Evolutionary conservation across 1,139 yeast genomes (phyloP), one percentile per base, ranked within the genome.

Genomic region (Candida pseudoviswanathii): DNA sequence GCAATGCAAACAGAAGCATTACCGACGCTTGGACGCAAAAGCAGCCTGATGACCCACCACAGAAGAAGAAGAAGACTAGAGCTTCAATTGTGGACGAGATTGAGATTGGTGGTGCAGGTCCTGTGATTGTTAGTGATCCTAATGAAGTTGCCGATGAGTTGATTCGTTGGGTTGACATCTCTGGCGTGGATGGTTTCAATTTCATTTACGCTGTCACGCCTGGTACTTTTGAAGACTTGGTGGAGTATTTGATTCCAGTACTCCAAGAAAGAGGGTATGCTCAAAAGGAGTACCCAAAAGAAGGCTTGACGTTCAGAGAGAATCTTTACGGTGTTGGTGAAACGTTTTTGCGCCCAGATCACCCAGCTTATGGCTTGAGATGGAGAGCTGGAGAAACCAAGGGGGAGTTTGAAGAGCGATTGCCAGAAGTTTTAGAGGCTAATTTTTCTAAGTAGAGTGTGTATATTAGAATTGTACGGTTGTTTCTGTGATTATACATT

Each of bases 361-460:
- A 73, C 51, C 75, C 74, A 8, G 77, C 78, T 7, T 55, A 70
- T 53, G 59, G 58, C 2, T 58, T 73, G 38, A 67, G 74, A 60
- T 73, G 78, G 78, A 60, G 57, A 41, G 64, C 68, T 9, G 70
- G 66, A 11, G 72, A 66, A 50, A 49, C 70, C 1, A 65, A 61
- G 50, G 70, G 67, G 48, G 71, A 68, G 27, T 70, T 70, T 52
- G 77, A 72, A 45, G 42, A 43, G 9, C 54, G 53, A 48, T 62
- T 41, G 54, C 52, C 44, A 53, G 58, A 32, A 62, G 64, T 51
- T 41, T 50, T 41, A 52, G 42, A 48, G 31, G 51, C 54, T 22
- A 45, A 51, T 7, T 55, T 54, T 22, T 33, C 37, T 32, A 10
- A 6, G 4, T 32, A 10, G 6, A n/a, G 34, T 10, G 11, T 7